Percentiles rank a stretch among this genome's conserved stretches.
These are phyloP conservation scores for Moricandia moricandioides DNA, from an alignment of 345 rosid species.

Conservation along the genomic window DNA sequence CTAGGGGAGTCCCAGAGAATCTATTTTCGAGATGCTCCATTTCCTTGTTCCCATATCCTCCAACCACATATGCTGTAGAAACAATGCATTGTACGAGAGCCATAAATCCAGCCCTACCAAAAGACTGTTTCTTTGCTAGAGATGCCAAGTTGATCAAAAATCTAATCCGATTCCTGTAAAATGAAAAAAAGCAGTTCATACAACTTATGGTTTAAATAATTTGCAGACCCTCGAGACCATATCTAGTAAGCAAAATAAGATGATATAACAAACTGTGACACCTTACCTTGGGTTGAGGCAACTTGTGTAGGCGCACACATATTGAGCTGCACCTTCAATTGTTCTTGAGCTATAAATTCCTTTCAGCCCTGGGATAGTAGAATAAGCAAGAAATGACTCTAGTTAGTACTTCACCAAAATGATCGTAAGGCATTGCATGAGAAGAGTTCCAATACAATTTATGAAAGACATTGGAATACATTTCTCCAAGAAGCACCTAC, in stretches of 20 bases:
- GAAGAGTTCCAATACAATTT: not conserved
- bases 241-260: not conserved
- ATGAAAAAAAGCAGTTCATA: not conserved
- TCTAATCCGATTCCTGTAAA: constrained; percentile 52
- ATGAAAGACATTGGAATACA: not conserved
- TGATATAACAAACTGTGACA: not conserved
- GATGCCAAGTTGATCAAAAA: constrained; percentile 69
- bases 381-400: constrained; percentile 7
- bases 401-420: constrained; percentile 8
- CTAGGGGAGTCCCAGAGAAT: constrained; percentile 29
- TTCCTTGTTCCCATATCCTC: constrained; percentile 29
- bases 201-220: not conserved
- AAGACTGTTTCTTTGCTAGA: constrained; percentile 62
- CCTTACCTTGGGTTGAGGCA: constrained; percentile 53
- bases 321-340: constrained; percentile 56
- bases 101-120: constrained; percentile 92
- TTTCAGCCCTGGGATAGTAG: constrained; percentile 53
- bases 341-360: constrained; percentile 74
- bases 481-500: constrained; percentile 45
- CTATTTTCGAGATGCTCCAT: constrained; percentile 30
- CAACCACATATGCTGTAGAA: constrained; percentile 53
- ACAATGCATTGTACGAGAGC: constrained; percentile 76
- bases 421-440: not conserved
- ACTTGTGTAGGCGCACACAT: constrained; percentile 61
- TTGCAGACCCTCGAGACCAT: not conserved